Conservation (phyloP, 768 basidiomycete genomes). For the Tulasnella sp. region DNA sequence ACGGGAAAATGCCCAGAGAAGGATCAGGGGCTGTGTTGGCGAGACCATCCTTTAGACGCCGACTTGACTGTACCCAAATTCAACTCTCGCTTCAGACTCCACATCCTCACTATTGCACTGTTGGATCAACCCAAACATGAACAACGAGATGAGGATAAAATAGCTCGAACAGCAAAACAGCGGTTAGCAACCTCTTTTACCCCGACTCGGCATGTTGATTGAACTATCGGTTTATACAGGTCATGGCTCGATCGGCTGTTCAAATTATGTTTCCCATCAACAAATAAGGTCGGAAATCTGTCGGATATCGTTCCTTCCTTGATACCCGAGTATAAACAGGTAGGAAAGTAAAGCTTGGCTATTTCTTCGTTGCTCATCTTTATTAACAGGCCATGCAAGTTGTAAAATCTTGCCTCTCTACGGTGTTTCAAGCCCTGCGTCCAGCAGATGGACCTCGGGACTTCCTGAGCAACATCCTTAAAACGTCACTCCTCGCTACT, state of each 20-base stretch:
- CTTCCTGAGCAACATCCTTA: background rate
- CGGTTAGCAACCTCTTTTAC: background rate
- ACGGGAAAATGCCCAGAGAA: background rate
- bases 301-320: background rate
- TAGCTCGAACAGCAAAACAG: background rate
- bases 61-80: background rate
- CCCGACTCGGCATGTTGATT: background rate
- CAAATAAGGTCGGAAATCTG: background rate
- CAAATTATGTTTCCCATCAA: background rate
- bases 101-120: background rate
- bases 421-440: background rate
- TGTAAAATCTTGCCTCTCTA: background rate
- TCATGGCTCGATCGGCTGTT: constrained; percentile 19
- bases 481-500: background rate
- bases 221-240: background rate
- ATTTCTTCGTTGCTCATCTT: background rate
- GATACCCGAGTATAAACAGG: constrained; percentile 11
- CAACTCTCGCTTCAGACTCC: background rate
- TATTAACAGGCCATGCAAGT: background rate
- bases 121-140: background rate
- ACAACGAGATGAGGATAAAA: background rate
- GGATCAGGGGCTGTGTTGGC: background rate
- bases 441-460: background rate
- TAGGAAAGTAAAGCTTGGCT: background rate
- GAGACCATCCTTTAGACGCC: background rate